Percentiles rank a stretch among this genome's conserved stretches.
These are phyloP conservation scores for Cucurbita moschata DNA, from an alignment of 306 rosid genomes.

Conservation along the genomic window DNA sequence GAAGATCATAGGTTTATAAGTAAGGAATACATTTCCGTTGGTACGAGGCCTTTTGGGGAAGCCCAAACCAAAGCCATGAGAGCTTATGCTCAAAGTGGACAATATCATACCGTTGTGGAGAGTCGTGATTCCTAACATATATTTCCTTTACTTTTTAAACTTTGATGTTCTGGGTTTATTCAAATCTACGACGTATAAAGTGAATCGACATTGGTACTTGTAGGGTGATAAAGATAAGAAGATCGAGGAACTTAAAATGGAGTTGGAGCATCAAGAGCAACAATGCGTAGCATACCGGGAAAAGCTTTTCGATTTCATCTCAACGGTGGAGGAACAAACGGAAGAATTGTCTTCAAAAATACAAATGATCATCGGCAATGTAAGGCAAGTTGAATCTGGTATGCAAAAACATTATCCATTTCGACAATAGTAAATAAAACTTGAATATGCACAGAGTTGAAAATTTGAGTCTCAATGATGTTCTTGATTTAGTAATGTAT, in stretches of 20 bases:
- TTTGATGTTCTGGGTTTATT: background rate
- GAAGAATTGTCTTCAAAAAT: conserved; percentile 58
- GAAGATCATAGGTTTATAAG: too few species aligned
- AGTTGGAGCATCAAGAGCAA: conserved; percentile 68
- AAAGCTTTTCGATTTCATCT: conserved; percentile 49
- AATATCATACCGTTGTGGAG: too few species aligned
- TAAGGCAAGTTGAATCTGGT: conserved; percentile 62
- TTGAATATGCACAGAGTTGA: background rate
- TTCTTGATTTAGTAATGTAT: background rate
- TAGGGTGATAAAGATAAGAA: conserved; percentile 78
- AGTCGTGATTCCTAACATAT: too few species aligned
- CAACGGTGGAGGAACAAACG: conserved; percentile 48
- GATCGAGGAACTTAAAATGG: conserved; percentile 68
- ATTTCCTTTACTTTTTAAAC: background rate
- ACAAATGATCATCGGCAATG: conserved; percentile 44
- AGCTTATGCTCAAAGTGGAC: too few species aligned
- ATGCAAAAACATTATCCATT: conserved; percentile 21
- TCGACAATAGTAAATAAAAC: conserved; percentile 1
- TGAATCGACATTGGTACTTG: conserved; percentile 3
- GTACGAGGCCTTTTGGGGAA: too few species aligned
- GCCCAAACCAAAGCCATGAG: too few species aligned
- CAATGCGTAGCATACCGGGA: conserved; percentile 54
- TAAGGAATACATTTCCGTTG: too few species aligned
- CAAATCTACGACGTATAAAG: background rate
- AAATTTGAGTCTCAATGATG: background rate